Evolutionary conservation across 805 yeast genomes (phyloP), one percentile per base, ranked within the genome.

Genomic region (Suhomyces sp.): DNA sequence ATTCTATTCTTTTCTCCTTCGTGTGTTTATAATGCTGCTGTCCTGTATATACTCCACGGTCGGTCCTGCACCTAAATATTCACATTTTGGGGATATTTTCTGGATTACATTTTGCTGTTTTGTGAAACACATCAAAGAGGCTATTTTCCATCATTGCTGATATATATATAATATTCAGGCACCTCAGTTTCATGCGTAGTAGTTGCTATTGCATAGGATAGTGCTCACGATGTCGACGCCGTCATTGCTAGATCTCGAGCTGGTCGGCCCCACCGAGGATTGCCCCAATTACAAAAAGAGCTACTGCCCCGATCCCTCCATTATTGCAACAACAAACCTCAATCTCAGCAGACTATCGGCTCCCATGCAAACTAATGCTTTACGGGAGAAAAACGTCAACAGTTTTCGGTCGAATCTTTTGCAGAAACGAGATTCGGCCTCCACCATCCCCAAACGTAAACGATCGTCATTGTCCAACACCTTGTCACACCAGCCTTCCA

Each of bases 401-500:
- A 38, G 24, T 10, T 35, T 35, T n/a, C 42, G 49, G 2, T 15
- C 49, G 6, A 12, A 9, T 10, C 8, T 35, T 3, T 44, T 46
- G 17, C 49, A 41, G 27, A 51, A 51, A 38, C 51, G 46, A 26
- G 38, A 46, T 47, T 49, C 40, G 5, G 26, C 24, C 7, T 12
- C 33, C 45, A 49, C 29, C 41, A 29, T 38, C 15, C n/a, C 48
- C 27, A 45, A 24, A 24, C 40, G 29, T 12, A 49, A 27, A 13
- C 44, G 47, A 13, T 46, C 26, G 9, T 40, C 50, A 3, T 15
- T 26, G 9, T 45, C 46, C 35, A 52, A 41, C 17, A 17, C 40
- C 13, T 47, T 69, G 29, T 41, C 57, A n/a, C 68, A 67, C 51
- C 72, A 67, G 26, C 68, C 70, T 13, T 80, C 84, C 1, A 69